Evolutionary conservation across 768 basidiomycete species (phyloP).

Genomic region (Multifurca ochricompacta): DNA sequence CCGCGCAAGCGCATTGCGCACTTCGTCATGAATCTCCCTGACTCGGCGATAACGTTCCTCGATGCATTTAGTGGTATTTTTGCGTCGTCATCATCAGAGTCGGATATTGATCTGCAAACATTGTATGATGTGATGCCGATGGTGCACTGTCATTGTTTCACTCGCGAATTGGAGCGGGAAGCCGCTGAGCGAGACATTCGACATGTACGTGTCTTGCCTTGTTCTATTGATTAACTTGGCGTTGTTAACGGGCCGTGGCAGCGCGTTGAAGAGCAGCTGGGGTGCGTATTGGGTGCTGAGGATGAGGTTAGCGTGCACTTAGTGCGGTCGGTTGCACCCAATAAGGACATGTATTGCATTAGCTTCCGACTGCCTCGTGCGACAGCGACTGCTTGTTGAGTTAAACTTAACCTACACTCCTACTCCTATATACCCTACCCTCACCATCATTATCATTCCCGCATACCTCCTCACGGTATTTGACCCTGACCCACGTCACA

Average conservation of each 20-base stretch:
- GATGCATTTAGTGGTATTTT: slow-evolving; percentile 80
- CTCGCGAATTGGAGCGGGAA: slow-evolving; percentile 65
- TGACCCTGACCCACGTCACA: neutral
- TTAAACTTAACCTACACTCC: too few species aligned
- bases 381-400: too few species aligned
- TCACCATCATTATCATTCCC: neutral
- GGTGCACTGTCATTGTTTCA: slow-evolving; percentile 96
- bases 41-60: slow-evolving; percentile 82
- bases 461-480: neutral
- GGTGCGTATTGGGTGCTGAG: slow-evolving; percentile 38
- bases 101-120: slow-evolving; percentile 34
- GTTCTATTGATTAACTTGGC: slow-evolving; percentile 4
- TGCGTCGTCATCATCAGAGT: slow-evolving; percentile 30
- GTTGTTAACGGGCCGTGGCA: slow-evolving; percentile 28
- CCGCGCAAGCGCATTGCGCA: slow-evolving; percentile 61
- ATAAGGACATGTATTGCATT: slow-evolving; percentile 97
- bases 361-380: slow-evolving; percentile 65
- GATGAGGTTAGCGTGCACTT: slow-evolving; percentile 54
- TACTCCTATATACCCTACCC: neutral
- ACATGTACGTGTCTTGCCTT: slow-evolving; percentile 44
- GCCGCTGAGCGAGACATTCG: slow-evolving; percentile 72
- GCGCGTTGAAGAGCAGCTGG: slow-evolving; percentile 67
- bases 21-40: slow-evolving; percentile 98
- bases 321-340: slow-evolving; percentile 90
- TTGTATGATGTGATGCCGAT: slow-evolving; percentile 56